Base-by-base conservation (phyloP, 129 eudicot species). In the Lactuca sativa region DNA sequence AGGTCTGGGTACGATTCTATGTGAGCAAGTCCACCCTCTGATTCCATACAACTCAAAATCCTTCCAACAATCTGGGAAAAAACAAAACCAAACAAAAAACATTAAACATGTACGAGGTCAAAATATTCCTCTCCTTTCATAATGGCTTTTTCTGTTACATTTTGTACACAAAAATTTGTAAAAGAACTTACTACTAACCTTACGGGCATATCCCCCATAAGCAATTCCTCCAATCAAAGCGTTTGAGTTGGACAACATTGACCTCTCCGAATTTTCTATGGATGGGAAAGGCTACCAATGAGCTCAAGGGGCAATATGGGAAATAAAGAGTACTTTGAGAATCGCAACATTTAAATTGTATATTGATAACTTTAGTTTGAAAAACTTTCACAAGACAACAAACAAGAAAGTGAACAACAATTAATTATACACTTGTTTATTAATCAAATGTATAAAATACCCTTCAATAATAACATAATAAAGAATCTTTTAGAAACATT, bases 191-290 rank as follows among this genome's bases (percentile, higher is more conserved):
- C 11, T n/a, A 56, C 85, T 52, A 14, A 84, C 98, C 92, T 93
- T 93, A 57, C 99, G 81, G 8, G 97, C 99, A 74, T 89, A 93
- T 40, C 97, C 95, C 61, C 99, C 99, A 59, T 86, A 93, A 69
- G 93, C 99, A 59, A 93, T 83, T 16, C 96, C 96, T 33, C 88
- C 86, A 41, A 92, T 83, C 77, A 85, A 83, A 66, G 95, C 91
- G 73, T 71, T 66, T 38, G 84, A 66, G 40, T 57, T 38, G 6
- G 30, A 49, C 53, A 61, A 10, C 47, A n/a, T 44, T 66, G 80
- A 57, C 38, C 37, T 66, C 10, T 65, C 59, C 47, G 80, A 49
- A 36, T 56, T 57, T 70, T 64, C 92, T 80, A 64, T 12, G 33
- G 21, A 77, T 18, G 48, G 32, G 2, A 62, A 72, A 38, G 43